Base-by-base conservation (phyloP, 2,329 filamentous ascomycete genomes). In the Emergomyces orientalis region DNA sequence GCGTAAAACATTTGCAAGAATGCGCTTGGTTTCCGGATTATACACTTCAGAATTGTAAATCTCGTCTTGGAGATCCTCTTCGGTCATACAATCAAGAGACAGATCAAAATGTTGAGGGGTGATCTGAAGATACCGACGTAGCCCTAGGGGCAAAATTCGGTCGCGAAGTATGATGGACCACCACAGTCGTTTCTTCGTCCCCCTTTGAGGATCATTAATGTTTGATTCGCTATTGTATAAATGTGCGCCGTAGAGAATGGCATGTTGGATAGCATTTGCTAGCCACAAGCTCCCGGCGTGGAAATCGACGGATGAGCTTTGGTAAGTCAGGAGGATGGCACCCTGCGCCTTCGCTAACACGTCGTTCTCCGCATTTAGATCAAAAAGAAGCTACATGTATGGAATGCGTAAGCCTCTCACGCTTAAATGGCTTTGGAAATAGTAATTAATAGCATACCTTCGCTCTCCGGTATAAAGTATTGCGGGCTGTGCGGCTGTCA, bases 131-230 rank as follows among this genome's bases (percentile, higher is more conserved):
- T 76, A 76, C 13, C 80, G 76, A n/a, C 81, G 76, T 64, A 83
- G 75, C 3, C 80, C 78, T 9, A 84, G 73, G 3, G 77, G 75
- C 32, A 84, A 66, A 22, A 81, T 79, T 47, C 80, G 76, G 67
- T 83, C 81, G 13, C 82, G 78, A 5, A 83, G 73, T 49, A 84
- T 73, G 63, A 81, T 82, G 63, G 80, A 81, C 81, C 81, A 84
- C 81, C 81, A 83, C 8, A 84, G 70, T 1, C 81, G 74, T 69
- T 82, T 84, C 39, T 79, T 74, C 8, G 75, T 71, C 67, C 73
- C 65, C 69, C 72, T 6, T 68, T 69, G 19, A 68, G 75, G 66
- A 71, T 75, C 67, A 4, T 72, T 70, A 0, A 73, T 69, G 61
- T 79, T 79, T 37, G 77, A 75, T 52, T 80, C 76, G 0, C 76